phyloP scores from a whole-genome alignment of 768 basidiomycete genomes.

The Amanita rimosa region DNA sequence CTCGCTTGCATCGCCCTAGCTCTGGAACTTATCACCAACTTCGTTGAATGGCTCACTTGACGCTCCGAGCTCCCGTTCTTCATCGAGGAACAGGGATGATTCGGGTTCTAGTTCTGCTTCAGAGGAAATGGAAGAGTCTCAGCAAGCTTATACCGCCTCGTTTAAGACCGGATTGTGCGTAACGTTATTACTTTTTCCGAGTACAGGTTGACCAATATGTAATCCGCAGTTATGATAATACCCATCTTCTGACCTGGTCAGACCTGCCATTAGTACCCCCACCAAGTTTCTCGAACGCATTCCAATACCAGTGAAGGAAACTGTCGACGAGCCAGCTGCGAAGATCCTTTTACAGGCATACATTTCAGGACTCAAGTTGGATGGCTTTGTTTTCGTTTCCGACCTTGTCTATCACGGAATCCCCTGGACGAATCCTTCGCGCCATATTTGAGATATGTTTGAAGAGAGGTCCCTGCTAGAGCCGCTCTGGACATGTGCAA shows the following conservation, averaged over 20 bases:
- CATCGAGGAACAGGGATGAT: neutral
- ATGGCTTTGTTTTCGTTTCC: too few species aligned
- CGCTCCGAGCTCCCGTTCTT: neutral
- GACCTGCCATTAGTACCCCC: too few species aligned
- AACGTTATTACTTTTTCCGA: conserved; percentile 16
- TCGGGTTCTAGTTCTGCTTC: neutral
- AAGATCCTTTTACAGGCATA: too few species aligned
- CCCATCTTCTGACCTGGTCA: too few species aligned
- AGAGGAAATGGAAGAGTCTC: neutral
- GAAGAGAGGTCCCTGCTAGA: conserved; percentile 88
- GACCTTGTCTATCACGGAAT: too few species aligned
- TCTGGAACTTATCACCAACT: too few species aligned
- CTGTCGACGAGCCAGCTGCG: too few species aligned
- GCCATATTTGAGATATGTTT: conserved; percentile 97
- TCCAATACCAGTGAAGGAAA: too few species aligned
- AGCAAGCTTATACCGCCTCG: conserved; percentile 22
- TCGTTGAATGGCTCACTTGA: neutral
- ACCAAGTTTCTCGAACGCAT: too few species aligned
- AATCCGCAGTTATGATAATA: conserved; percentile 5
- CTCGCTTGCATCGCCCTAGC: too few species aligned
- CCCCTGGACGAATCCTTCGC: conserved; percentile 91
- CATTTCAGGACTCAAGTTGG: too few species aligned
- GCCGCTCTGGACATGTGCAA: conserved; percentile 91
- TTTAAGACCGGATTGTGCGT: conserved; percentile 39
- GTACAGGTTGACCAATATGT: neutral